Evolutionary conservation across 2,329 filamentous ascomycete genomes (phyloP), one percentile per base, ranked within the genome.

Genomic region (Eutypella sp.): DNA sequence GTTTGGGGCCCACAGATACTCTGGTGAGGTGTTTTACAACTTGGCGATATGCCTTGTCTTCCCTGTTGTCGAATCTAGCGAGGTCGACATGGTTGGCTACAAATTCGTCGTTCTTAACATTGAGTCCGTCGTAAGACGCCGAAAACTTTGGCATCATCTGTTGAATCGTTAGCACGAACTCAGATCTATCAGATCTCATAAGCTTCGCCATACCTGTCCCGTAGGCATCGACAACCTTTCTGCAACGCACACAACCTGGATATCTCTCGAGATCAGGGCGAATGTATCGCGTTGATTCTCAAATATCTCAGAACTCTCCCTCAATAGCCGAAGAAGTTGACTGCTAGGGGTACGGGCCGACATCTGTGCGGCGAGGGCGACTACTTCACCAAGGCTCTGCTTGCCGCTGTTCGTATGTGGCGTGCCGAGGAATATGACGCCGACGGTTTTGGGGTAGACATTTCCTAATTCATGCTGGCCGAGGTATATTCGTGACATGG

Each of bases 391-490:
- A 19, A 63, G 45, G 9, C 53, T 53, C 34, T 57, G 57, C 37
- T 60, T 60, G 24, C 57, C 57, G 20, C 49, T 55, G 42, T 58
- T 50, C 19, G 48, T 47, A 29, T 63, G 60, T 19, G 60, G 60
- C 4, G 60, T 63, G 15, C 59, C 58, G 8, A 63, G 41, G 41
- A 63, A 63, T 19, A 63, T 52, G 34, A 58, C 60, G 27, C 60
- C 60, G 34, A 62, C 47, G 9, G 60, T 62, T n/a, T 54, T 52
- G 8, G 60, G 60, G 24, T 62, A 63, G 4, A 62, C 54, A 38
- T 62, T 62, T 34, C 59, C 55, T 22, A 63, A 47, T 43, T 62
- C 59, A n/a, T 56, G 53, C 34, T 63, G 60, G 22, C 58, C 49
- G 33, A 59, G 59, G 44, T 61, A 62, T 19, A 62, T 61, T 38